Evolutionary conservation across 2,329 filamentous ascomycete genomes (phyloP).

Genomic region (Phyllosticta citrichinensis): DNA sequence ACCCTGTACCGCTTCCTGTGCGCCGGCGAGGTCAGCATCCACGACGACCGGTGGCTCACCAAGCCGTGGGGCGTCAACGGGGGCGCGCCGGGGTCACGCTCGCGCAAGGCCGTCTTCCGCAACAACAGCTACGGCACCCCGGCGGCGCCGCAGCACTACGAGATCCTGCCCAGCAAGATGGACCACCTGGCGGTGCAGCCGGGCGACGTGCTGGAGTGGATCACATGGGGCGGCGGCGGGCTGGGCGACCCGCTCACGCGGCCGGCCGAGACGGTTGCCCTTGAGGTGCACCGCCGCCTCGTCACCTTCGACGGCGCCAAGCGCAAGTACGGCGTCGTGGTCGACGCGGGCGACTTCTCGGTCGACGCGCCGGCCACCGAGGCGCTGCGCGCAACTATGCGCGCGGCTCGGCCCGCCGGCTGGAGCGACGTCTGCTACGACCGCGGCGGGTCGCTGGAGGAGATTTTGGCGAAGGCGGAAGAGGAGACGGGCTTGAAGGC

Average conservation of each 20-base stretch:
- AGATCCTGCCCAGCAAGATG: constrained; percentile 34
- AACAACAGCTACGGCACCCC: constrained; percentile 28
- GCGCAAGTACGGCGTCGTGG: constrained; percentile 37
- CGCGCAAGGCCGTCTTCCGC: constrained; percentile 34
- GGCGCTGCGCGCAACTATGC: constrained; percentile 25
- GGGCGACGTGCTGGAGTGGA: constrained; percentile 40
- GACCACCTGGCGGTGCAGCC: constrained; percentile 38
- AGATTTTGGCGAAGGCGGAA: constrained; percentile 27
- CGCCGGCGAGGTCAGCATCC: constrained; percentile 37
- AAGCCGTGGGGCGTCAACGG: constrained; percentile 42
- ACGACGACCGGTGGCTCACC: constrained; percentile 41
- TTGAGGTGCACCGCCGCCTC: constrained; percentile 37
- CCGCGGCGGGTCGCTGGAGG: constrained; percentile 33
- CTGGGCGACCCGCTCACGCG: constrained; percentile 38
- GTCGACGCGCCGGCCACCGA: constrained; percentile 30
- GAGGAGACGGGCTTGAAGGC: constrained; percentile 35
- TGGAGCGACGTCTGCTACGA: constrained; percentile 27
- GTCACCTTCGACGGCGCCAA: constrained; percentile 35
- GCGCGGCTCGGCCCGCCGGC: constrained; percentile 14
- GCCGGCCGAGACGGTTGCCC: constrained; percentile 34
- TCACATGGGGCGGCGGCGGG: constrained; percentile 42
- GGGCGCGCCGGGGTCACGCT: constrained; percentile 35
- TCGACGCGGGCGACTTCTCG: constrained; percentile 25
- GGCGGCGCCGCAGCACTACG: constrained; percentile 14
- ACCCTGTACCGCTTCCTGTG: constrained; percentile 39